A percentile compares a stretch with the other conserved stretches of the same genome.
phyloP scores from a whole-genome alignment of 78 protist species.

The Polysphondylium violaceum region DNA sequence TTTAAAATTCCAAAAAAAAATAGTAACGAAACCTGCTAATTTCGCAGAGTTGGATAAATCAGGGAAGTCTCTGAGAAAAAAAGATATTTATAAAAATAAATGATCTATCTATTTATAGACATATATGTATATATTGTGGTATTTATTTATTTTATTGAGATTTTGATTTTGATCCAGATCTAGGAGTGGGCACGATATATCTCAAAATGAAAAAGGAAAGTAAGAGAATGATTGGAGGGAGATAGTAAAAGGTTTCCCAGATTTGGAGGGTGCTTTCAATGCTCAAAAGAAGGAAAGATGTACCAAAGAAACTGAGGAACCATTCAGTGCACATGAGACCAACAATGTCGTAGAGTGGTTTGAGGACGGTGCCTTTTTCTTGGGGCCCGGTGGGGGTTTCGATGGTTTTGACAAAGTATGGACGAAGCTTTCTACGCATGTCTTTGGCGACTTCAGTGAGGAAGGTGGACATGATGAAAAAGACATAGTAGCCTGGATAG shows the following conservation, averaged over 20 bases:
- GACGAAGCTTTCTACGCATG: conserved; percentile 79
- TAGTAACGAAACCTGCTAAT: too few species aligned
- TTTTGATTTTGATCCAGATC: conserved; percentile 11
- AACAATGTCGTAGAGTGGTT: conserved; percentile 57
- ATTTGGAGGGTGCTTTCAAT: conserved; percentile 13
- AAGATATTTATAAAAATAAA: background rate
- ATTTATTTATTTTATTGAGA: conserved; percentile 2
- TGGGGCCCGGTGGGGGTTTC: conserved; percentile 54
- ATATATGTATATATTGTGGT: background rate
- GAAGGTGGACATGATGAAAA: conserved; percentile 51
- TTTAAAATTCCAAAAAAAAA: background rate
- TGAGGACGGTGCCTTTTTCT: background rate
- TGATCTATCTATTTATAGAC: background rate
- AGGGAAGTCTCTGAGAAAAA: background rate
- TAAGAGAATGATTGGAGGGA: conserved; percentile 34
- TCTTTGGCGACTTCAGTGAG: conserved; percentile 82
- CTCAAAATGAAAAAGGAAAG: conserved; percentile 42
- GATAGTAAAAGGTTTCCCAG: conserved; percentile 25
- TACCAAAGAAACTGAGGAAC: conserved; percentile 71
- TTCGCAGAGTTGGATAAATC: too few species aligned
- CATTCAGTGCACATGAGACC: conserved; percentile 39
- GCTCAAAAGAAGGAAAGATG: conserved; percentile 27
- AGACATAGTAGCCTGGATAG: conserved; percentile 87
- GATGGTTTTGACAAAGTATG: conserved; percentile 34
- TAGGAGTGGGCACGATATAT: conserved; percentile 62